These are phyloP conservation scores for Suillus clintonianus DNA, from an alignment of 768 basidiomycete genomes.

Conservation along the genomic window DNA sequence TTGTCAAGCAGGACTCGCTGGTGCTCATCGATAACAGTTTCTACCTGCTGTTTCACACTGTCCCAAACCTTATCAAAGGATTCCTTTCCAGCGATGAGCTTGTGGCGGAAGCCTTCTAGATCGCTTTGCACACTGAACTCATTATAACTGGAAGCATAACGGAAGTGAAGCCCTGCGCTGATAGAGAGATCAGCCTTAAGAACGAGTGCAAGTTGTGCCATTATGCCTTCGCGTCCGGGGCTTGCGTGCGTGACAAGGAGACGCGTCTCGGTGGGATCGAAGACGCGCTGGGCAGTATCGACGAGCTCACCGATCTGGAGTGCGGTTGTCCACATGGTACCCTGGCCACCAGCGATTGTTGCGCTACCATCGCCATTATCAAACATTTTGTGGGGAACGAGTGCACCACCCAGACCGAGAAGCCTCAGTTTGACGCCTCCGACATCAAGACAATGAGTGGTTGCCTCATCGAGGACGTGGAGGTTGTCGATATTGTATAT, in stretches of 20 bases:
- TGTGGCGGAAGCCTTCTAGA: slow-evolving; percentile 84
- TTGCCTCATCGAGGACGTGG: slow-evolving; percentile 91
- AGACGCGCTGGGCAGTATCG: slow-evolving; percentile 94
- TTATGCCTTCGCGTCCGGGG: slow-evolving; percentile 90
- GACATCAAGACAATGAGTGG: slow-evolving; percentile 88
- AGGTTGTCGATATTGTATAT: slow-evolving; percentile 87
- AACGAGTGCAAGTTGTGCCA: slow-evolving; percentile 86
- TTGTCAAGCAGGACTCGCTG: slow-evolving; percentile 89
- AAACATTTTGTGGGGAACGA: slow-evolving; percentile 94
- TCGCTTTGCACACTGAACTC: slow-evolving; percentile 93
- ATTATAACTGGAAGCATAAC: slow-evolving; percentile 94
- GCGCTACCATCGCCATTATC: slow-evolving; percentile 92
- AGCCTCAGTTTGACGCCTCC: slow-evolving; percentile 93
- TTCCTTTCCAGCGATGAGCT: slow-evolving; percentile 76
- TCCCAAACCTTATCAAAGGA: slow-evolving; percentile 94
- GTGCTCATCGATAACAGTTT: slow-evolving; percentile 86
- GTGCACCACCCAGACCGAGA: slow-evolving; percentile 94
- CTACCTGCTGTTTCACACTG: slow-evolving; percentile 87
- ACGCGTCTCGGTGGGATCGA: slow-evolving; percentile 91
- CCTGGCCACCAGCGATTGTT: slow-evolving; percentile 97
- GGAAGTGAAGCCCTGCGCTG: slow-evolving; percentile 95
- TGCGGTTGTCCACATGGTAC: slow-evolving; percentile 98
- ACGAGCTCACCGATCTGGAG: slow-evolving; percentile 98
- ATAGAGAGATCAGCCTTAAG: slow-evolving; percentile 94
- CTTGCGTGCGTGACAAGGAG: slow-evolving; percentile 91